These are phyloP conservation scores for Candida peoriensis DNA, from an alignment of 805 yeast genomes.

Conservation along the genomic window DNA sequence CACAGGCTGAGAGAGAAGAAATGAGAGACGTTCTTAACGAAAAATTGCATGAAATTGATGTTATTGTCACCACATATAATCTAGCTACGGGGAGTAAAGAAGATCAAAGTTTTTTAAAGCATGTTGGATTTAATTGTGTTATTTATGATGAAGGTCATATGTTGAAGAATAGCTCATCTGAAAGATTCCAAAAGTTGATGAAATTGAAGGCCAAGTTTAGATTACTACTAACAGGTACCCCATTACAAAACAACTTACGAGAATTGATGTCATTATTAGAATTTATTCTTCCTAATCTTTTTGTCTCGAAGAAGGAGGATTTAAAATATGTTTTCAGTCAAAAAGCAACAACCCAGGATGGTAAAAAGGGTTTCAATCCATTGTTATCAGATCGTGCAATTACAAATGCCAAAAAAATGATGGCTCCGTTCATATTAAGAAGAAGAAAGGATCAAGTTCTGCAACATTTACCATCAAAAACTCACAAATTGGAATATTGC, in stretches of 20 bases:
- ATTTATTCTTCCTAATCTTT: conserved; percentile 81
- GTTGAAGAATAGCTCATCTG: conserved; percentile 85
- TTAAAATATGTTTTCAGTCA: conserved; percentile 81
- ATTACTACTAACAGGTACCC: conserved; percentile 90
- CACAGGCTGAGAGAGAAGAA: conserved; percentile 78
- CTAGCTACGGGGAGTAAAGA: conserved; percentile 82
- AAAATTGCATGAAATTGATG: conserved; percentile 61
- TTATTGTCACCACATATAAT: conserved; percentile 89
- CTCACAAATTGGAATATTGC: conserved; percentile 60
- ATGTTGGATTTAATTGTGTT: conserved; percentile 74
- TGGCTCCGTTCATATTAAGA: conserved; percentile 95
- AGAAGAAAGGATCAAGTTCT: conserved; percentile 90
- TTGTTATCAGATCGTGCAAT: conserved; percentile 88
- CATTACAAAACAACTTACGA: conserved; percentile 85
- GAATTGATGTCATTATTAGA: conserved; percentile 88
- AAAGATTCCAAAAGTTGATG: conserved; percentile 85
- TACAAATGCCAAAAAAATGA: conserved; percentile 91
- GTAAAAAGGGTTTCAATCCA: conserved; percentile 58
- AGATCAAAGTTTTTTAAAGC: conserved; percentile 74
- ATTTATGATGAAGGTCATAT: conserved; percentile 98
- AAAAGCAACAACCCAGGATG: conserved; percentile 64
- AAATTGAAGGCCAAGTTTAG: conserved; percentile 78
- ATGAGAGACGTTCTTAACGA: conserved; percentile 63
- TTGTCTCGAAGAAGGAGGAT: conserved; percentile 77
- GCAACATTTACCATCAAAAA: conserved; percentile 79